Evolutionary conservation across 2,329 filamentous ascomycete species (phyloP), one percentile per base, ranked within the genome.

Genomic region (Microcyclospora pomicola): DNA sequence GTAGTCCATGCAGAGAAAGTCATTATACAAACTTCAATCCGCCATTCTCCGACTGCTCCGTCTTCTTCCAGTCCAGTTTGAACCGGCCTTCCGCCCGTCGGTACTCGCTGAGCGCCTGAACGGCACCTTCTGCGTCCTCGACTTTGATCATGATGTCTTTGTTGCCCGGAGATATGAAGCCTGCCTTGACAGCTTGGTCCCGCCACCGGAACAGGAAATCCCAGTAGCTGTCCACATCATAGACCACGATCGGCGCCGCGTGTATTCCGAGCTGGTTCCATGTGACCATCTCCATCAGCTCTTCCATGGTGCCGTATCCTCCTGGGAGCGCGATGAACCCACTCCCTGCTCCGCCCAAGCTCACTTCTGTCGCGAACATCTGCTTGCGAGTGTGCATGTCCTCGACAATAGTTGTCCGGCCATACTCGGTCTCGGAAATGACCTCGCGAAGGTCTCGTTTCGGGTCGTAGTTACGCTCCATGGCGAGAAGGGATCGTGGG

Each of bases 181-280:
- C 83, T 43, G 80, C 72, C 38, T 72, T 65, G 4, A 91, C 80
- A 7, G 82, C 78, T 47, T 75, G 82, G 54, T 72, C 68, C 42
- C 95, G 75, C 88, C 87, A 95, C 36, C 72, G 62, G 41, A 95
- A 60, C 44, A 98, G 65, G 1, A 86, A 86, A 59, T 92, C 81
- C 74, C 87, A 98, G 62, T 93, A 96, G 0, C 86, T 85, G 38
- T 87, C 77, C 16, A 95, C 71, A 59, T 96, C 96, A 49, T 83
- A 75, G 35, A 95, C 66, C 38, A 88, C 77, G 33, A 96, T 77
- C 3, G 81, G 82, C 35, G 72, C 69, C 50, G 70, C 71, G 62
- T 96, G 91, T 48, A 98, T 96, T 1, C 91, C 88, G 35, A 98
- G 65, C 65, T 96, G 91, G 61, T 95, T 96, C 57, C 91, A 98